Evolutionary conservation across 306 rosid species (phyloP), one percentile per base, ranked within the genome.

Genomic region (Rosa rugosa): DNA sequence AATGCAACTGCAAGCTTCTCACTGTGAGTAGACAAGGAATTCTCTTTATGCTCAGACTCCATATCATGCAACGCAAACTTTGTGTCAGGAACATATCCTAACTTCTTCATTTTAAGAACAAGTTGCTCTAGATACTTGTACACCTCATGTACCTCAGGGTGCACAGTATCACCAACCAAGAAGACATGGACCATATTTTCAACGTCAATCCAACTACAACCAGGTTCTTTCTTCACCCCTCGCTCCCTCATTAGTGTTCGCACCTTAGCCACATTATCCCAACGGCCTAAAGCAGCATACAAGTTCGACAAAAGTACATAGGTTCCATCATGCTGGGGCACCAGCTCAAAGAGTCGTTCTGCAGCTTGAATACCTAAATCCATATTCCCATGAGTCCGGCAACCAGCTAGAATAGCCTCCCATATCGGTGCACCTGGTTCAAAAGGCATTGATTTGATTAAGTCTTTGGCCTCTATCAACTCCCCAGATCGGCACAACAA

Each of bases 151-250:
- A 80, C 66, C 68, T 73, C 73, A 40, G 83, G 83, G 46, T 80
- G 83, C 25, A 2, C 11, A 11, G 75, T 72, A 46, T 80, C 83
- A 67, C 57, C 74, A 54, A 80, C 83, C 74, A 80, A 51, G 79
- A 80, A 80, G 57, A 80, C 83, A 16, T 80, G 79, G 53, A 80
- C 79, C 62, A 63, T 80, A 62, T 60, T 80, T 17, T 73, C 79
- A 41, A 80, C 62, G 16, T 73, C 83, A 44, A 80, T 54, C 83
- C 83, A 80, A 44, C 83, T 80, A 65, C 83, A 80, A 73, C 83
- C 79, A 8, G 83, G 83, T 72, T 80, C 83, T 45, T 80, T 80
- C 79, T 80, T 80, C 8, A 80, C 14, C 45, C 83, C 83, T 40
- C 79, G 40, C 23, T 66, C 79, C 31, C 83, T 50, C 83, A 80